These are phyloP conservation scores for Orbilia ellipsospora DNA, from an alignment of 2,329 filamentous ascomycete genomes.

Conservation along the genomic window DNA sequence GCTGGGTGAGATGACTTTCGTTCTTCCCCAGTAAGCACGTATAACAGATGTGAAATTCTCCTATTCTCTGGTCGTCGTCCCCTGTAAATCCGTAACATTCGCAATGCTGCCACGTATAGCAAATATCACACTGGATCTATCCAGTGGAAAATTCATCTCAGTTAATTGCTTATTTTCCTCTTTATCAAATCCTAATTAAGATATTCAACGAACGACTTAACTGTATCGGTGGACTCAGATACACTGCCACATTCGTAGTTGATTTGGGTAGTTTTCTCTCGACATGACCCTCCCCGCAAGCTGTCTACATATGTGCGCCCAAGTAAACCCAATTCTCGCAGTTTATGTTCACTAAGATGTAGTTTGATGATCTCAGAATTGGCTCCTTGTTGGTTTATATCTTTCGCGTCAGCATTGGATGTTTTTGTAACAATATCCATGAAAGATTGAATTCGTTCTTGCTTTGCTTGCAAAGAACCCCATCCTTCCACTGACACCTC, in stretches of 20 bases:
- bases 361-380: neutral
- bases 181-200: too few relatives aligned
- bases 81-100: conserved; percentile 59
- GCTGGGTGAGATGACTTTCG: conserved; percentile 55
- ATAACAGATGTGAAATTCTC: conserved; percentile 58
- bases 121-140: conserved; percentile 58
- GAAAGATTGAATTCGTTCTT: too few relatives aligned
- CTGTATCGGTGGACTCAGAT: conserved; percentile 14
- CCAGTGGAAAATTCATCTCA: neutral
- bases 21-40: conserved; percentile 57
- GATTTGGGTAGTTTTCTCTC: neutral
- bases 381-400: too few relatives aligned
- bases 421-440: too few relatives aligned
- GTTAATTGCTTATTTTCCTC: neutral
- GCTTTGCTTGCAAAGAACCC: too few relatives aligned
- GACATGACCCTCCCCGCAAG: too few relatives aligned
- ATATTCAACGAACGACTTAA: neutral
- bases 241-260: conserved; percentile 32
- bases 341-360: neutral
- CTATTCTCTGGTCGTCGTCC: conserved; percentile 56
- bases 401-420: too few relatives aligned
- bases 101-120: conserved; percentile 58
- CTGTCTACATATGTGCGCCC: too few relatives aligned
- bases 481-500: too few relatives aligned
- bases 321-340: neutral